Evolutionary conservation across 2,329 filamentous ascomycete species (phyloP).

Genomic region (Bipolaris bicolor): DNA sequence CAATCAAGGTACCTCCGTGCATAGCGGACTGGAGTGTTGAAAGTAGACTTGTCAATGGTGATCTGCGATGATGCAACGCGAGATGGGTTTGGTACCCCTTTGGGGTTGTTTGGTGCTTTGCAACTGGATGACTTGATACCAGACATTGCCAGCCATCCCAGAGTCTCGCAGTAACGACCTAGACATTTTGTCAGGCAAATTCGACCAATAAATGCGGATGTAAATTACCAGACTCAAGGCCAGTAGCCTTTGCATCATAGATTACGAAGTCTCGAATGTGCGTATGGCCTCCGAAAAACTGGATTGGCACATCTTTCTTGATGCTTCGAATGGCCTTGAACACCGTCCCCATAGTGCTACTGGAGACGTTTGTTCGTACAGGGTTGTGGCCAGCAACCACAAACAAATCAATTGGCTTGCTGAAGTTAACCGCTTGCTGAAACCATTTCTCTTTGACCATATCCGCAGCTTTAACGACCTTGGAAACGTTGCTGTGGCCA

Average conservation of each 20-base stretch:
- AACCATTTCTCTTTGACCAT: conserved; percentile 66
- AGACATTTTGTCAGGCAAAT: conserved; percentile 1
- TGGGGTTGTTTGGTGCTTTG: conserved; percentile 48
- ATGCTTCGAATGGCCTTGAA: conserved; percentile 64
- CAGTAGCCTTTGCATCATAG: conserved; percentile 67
- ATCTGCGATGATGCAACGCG: conserved; percentile 33
- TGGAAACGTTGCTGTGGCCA: conserved; percentile 67
- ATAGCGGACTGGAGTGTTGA: conserved; percentile 52
- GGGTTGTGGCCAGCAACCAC: conserved; percentile 70
- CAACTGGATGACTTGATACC: conserved; percentile 60
- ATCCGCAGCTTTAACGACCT: conserved; percentile 62
- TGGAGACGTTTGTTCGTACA: conserved; percentile 55
- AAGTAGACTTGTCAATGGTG: conserved; percentile 30
- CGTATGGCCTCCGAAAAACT: conserved; percentile 69
- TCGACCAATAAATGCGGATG: neutral
- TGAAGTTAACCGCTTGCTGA: conserved; percentile 59
- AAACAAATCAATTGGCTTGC: conserved; percentile 67
- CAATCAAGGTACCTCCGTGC: conserved; percentile 71
- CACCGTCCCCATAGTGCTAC: conserved; percentile 56
- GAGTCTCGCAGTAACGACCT: conserved; percentile 69
- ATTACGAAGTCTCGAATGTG: conserved; percentile 70
- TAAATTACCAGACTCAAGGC: conserved; percentile 61
- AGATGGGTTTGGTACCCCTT: conserved; percentile 53
- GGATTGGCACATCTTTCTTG: conserved; percentile 64
- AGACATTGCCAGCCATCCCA: conserved; percentile 70